phyloP scores from a whole-genome alignment of 2,329 filamentous ascomycete species.

The Cordyceps fumosorosea region DNA sequence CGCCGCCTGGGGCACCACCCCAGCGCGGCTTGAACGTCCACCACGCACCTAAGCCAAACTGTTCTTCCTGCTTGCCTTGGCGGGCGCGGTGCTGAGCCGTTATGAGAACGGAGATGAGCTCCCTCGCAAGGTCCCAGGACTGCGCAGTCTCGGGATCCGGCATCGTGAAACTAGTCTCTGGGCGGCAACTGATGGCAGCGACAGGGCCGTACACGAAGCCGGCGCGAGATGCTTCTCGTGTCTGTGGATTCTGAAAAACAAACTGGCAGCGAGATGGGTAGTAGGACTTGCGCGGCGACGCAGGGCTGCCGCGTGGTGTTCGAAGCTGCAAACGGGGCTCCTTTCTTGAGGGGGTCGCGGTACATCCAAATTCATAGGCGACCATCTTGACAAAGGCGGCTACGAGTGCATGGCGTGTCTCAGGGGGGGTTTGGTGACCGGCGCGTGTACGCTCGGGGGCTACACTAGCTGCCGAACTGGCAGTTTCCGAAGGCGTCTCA shows the following conservation, averaged over 20 bases:
- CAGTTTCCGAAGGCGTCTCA: slow-evolving; percentile 7
- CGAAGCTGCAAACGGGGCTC: slow-evolving; percentile 54
- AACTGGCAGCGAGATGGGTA: slow-evolving; percentile 54
- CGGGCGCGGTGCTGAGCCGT: slow-evolving; percentile 59
- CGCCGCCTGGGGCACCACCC: slow-evolving; percentile 57
- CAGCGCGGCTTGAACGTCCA: slow-evolving; percentile 55
- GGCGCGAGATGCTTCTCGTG: slow-evolving; percentile 52
- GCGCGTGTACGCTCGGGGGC: slow-evolving; percentile 35
- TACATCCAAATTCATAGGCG: slow-evolving; percentile 61
- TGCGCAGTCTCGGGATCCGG: slow-evolving; percentile 47
- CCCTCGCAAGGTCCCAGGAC: slow-evolving; percentile 53
- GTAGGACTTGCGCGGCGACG: slow-evolving; percentile 41
- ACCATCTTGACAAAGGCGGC: slow-evolving; percentile 57
- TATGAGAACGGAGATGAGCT: slow-evolving; percentile 53
- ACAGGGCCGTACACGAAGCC: slow-evolving; percentile 57
- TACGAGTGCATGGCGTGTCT: slow-evolving; percentile 51
- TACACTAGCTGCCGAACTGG: slow-evolving; percentile 14
- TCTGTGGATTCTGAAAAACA: slow-evolving; percentile 51
- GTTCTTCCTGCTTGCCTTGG: slow-evolving; percentile 48
- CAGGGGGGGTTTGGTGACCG: slow-evolving; percentile 51
- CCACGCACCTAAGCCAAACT: slow-evolving; percentile 54
- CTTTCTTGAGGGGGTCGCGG: slow-evolving; percentile 46
- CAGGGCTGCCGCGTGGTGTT: slow-evolving; percentile 26
- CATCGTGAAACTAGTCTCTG: slow-evolving; percentile 43
- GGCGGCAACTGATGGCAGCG: slow-evolving; percentile 52